A percentile compares a stretch with the other conserved stretches of the same genome.
These are phyloP conservation scores for Pleurotus djamor DNA, from an alignment of 768 basidiomycete species.

Conservation along the genomic window DNA sequence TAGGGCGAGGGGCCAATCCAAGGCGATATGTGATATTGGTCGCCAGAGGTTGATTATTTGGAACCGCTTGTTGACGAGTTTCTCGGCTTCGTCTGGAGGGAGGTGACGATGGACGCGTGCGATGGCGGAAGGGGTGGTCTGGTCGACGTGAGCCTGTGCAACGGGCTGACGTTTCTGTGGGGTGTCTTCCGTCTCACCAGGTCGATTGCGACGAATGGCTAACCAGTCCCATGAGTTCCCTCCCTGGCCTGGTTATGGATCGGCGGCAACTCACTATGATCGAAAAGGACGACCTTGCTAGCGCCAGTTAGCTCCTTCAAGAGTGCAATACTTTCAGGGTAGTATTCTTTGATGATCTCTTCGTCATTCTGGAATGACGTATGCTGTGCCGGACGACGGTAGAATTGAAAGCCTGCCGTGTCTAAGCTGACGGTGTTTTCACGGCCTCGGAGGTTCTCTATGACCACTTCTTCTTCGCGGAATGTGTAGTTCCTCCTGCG, in stretches of 20 bases:
- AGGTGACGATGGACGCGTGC: constrained; percentile 36
- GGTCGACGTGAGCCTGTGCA: constrained; percentile 33
- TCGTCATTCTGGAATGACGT: constrained; percentile 28
- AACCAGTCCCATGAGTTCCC: constrained; percentile 16
- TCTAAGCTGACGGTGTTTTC: constrained; percentile 28
- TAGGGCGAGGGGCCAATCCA: constrained; percentile 36
- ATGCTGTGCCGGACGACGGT: constrained; percentile 18
- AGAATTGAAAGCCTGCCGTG: constrained; percentile 32
- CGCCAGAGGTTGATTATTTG: constrained; percentile 49
- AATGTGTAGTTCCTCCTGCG: constrained; percentile 16
- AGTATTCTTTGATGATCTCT: constrained; percentile 34
- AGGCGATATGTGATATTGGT: constrained; percentile 34
- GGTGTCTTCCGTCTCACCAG: constrained; percentile 17
- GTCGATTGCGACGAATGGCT: constrained; percentile 15
- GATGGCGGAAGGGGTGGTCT: constrained; percentile 29
- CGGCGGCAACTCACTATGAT: constrained; percentile 29
- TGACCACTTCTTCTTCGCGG: constrained; percentile 14
- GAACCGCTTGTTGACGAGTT: constrained; percentile 34
- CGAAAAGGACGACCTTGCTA: constrained; percentile 35
- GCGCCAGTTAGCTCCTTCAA: constrained; percentile 37
- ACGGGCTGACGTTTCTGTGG: constrained; percentile 21
- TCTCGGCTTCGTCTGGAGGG: constrained; percentile 29
- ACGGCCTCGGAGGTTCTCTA: constrained; percentile 31
- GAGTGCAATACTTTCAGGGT: constrained; percentile 32
- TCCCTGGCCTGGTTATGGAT: too few relatives aligned